phyloP scores from a whole-genome alignment of 2,329 filamentous ascomycete species.

The Monascus ruber region DNA sequence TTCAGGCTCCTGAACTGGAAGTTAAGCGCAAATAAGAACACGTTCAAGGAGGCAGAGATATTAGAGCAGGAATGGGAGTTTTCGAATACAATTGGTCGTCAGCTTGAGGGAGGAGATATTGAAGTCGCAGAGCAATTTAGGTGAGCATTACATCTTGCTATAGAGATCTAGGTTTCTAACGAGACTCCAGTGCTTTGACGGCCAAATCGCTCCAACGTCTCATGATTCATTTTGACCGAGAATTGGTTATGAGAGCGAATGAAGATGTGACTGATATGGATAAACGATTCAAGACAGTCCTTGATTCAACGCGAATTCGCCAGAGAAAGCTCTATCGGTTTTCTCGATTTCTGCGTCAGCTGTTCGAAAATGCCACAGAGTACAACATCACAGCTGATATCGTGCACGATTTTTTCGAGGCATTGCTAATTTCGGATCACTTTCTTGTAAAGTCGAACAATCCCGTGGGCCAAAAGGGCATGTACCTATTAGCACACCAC shows the following conservation, averaged over 20 bases:
- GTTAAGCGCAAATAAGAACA: constrained; percentile 93
- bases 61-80: constrained; percentile 98
- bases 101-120: constrained; percentile 86
- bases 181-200: constrained; percentile 55
- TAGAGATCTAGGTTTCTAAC: constrained; percentile 13
- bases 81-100: constrained; percentile 81
- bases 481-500: constrained; percentile 77
- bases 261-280: constrained; percentile 84
- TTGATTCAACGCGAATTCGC: constrained; percentile 90
- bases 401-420: constrained; percentile 66
- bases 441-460: constrained; percentile 66
- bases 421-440: constrained; percentile 70
- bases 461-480: constrained; percentile 58
- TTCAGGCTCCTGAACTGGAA: constrained; percentile 99
- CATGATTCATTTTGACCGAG: constrained; percentile 82
- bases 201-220: constrained; percentile 84
- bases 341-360: constrained; percentile 76
- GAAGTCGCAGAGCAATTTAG: constrained; percentile 97
- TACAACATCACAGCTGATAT: constrained; percentile 68
- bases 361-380: constrained; percentile 94
- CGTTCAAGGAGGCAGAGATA: constrained; percentile 96
- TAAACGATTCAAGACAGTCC: constrained; percentile 87
- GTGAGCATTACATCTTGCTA: constrained; percentile 16
- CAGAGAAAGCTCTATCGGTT: constrained; percentile 96
- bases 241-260: constrained; percentile 72